Base-by-base conservation (phyloP, 2,329 filamentous ascomycete genomes). In the Fusarium heterosporum region DNA sequence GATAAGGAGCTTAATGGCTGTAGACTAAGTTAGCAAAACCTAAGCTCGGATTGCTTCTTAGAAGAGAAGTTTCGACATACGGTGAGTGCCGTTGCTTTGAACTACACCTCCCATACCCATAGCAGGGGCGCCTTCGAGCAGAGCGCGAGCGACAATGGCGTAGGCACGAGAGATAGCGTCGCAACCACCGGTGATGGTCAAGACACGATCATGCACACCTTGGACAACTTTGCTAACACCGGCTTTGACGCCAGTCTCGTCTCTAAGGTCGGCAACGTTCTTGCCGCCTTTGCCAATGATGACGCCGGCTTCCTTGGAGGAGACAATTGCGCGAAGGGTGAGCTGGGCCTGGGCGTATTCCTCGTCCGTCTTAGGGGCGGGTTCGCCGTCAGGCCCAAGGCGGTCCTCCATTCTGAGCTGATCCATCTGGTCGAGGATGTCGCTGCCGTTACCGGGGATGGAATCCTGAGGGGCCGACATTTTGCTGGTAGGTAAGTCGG, bases 271-370 rank as follows among this genome's bases (percentile, higher is more conserved):
- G 46, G 96, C 96, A 55, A 99, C 96, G 76, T 99, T 98, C 86
- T 98, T 97, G 77, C 96, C 96, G 58, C 91, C 93, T 83, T 99
- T 99, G 80, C 96, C 96, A 79, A 99, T 99, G 80, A 99, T 98
- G 74, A 99, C 93, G 76, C 96, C 96, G 61, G 96, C 96, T 82
- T 99, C 96, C 84, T 98, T 98, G 79, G 96, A 97, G 32, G 96
- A 97, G 71, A 99, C 96, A 78, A 99, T 97, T 73, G 96, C 96
- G 78, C 96, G 92, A 68, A 99, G 88, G 64, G 96, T 99, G 75
- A 99, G 86, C 81, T 96, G 92, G 51, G 94, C 89, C 78, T 93
- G 89, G 50, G 93, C 93, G 77, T 99, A 99, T 80, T 99, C 96
- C 78, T 98, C 94, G 73, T 99, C 96, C 60, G 95, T 97, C 83